Base-by-base conservation (phyloP, 1,139 yeast genomes). In the Debaryomyces coudertii region DNA sequence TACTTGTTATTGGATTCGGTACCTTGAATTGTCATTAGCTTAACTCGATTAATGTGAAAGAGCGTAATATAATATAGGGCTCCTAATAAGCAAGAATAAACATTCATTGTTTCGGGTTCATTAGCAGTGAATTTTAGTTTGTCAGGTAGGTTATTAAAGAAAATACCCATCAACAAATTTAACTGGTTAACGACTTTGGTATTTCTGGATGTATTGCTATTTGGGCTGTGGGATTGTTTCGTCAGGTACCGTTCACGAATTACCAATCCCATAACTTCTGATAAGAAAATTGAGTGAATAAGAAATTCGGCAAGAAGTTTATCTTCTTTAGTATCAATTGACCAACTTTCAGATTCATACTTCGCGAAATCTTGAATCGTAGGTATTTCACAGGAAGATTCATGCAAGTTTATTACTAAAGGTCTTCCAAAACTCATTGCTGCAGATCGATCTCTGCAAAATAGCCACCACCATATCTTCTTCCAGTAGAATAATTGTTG, bases 381-480 rank as follows among this genome's bases (percentile, higher is more conserved):
- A 2, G 30, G 33, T 18, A 38, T 16, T 6, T 12, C 41, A 12
- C 33, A 25, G 28, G 41, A 11, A 12, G 20, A 18, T 4, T 38
- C 41, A n/a, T 28, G 22, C 16, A 38, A 16, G 15, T 44, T 43
- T 2, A 53, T 47, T 6, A 43, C 27, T 9, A 47, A 23, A 5
- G 57, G 56, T 15, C 55, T 27, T 2, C 57, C 57, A 33, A 40
- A 53, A 42, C 56, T 47, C 16, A 53, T 23, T 7, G 51, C 37
- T 11, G 48, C 31, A n/a, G 51, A 42, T 24, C 54, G 33, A 41
- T 54, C 57, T 8, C 55, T 44, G 15, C 45, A 44, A 44, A 47
- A 51, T n/a, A 54, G 36, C 47, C 49, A 51, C 57, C 56, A 54
- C 54, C 54, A 54, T 5, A 53, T 28, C 37, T 49, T 50, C 14